phyloP scores from a whole-genome alignment of 2,329 filamentous ascomycete genomes.

The Cryphonectria japonica region DNA sequence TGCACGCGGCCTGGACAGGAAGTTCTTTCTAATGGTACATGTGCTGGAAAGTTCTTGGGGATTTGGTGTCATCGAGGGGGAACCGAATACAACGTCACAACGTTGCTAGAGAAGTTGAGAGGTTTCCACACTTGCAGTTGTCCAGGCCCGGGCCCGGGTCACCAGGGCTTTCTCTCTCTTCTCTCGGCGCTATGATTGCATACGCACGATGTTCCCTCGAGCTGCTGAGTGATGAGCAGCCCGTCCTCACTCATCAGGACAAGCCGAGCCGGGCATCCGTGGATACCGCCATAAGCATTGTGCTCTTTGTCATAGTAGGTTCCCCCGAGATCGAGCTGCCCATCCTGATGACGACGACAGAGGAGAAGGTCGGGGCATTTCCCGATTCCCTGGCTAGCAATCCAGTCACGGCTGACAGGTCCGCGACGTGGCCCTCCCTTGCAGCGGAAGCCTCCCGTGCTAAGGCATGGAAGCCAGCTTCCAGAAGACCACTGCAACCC shows the following conservation, averaged over 20 bases:
- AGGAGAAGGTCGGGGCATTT: neutral
- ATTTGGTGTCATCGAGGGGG: neutral
- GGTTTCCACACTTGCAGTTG: too few relatives aligned
- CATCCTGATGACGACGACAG: neutral
- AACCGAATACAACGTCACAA: too few relatives aligned
- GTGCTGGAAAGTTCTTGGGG: neutral
- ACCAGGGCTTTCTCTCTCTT: neutral
- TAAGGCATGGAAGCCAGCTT: slow-evolving; percentile 14
- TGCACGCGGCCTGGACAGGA: neutral
- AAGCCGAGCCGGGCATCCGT: slow-evolving; percentile 1
- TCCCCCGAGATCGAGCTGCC: neutral
- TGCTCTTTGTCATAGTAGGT: neutral
- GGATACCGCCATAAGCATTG: neutral
- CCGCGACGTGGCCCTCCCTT: neutral
- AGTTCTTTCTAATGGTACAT: neutral
- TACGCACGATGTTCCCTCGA: neutral
- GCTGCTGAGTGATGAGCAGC: neutral
- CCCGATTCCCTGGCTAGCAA: neutral
- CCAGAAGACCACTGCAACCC: slow-evolving; percentile 1
- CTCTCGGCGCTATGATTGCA: neutral
- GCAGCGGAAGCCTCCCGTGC: neutral
- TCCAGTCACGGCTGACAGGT: neutral
- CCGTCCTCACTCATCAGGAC: neutral
- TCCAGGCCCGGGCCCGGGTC: neutral
- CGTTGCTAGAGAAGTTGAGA: too few relatives aligned